Conservation (phyloP, 345 rosid species). For the Aegle marmelos region DNA sequence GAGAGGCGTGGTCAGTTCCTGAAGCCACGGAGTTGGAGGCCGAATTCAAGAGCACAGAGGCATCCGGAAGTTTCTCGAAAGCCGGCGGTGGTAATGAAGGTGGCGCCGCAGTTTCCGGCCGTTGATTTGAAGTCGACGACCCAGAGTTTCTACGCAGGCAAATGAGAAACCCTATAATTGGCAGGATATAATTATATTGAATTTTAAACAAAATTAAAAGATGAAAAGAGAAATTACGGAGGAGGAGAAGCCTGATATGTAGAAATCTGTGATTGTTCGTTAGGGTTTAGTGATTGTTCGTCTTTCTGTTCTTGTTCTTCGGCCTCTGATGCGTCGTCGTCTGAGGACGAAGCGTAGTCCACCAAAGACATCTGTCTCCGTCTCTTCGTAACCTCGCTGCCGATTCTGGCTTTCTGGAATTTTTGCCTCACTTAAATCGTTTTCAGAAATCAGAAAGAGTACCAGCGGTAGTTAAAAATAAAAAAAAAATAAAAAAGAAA, state of each 20-base stretch:
- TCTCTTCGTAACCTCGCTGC: not conserved
- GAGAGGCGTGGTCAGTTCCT: slow-evolving; percentile 64
- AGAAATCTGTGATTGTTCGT: not conserved
- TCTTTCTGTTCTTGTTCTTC: slow-evolving; percentile 12
- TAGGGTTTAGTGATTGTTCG: slow-evolving; percentile 5
- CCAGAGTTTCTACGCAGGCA: slow-evolving; percentile 31
- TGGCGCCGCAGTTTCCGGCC: slow-evolving; percentile 17
- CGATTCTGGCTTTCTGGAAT: not conserved
- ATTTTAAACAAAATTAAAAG: not conserved
- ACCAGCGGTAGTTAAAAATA: no score
- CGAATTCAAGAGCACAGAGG: slow-evolving; percentile 65
- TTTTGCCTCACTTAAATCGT: no score
- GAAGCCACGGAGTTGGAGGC: slow-evolving; percentile 25
- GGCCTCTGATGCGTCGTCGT: slow-evolving; percentile 42
- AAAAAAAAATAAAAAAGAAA: no score
- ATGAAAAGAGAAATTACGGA: slow-evolving; percentile 25
- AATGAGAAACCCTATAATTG: slow-evolving; percentile 7
- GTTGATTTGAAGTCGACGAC: slow-evolving; percentile 11
- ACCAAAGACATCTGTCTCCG: slow-evolving; percentile 52
- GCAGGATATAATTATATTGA: not conserved
- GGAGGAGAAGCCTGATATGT: slow-evolving; percentile 22
- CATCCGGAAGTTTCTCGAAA: slow-evolving; percentile 73
- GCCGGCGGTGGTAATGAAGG: slow-evolving; percentile 14
- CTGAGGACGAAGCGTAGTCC: slow-evolving; percentile 68
- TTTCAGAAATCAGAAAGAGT: no score